Evolutionary conservation across 176 grass and related monocot species (phyloP).

Genomic region (Zea mays): DNA sequence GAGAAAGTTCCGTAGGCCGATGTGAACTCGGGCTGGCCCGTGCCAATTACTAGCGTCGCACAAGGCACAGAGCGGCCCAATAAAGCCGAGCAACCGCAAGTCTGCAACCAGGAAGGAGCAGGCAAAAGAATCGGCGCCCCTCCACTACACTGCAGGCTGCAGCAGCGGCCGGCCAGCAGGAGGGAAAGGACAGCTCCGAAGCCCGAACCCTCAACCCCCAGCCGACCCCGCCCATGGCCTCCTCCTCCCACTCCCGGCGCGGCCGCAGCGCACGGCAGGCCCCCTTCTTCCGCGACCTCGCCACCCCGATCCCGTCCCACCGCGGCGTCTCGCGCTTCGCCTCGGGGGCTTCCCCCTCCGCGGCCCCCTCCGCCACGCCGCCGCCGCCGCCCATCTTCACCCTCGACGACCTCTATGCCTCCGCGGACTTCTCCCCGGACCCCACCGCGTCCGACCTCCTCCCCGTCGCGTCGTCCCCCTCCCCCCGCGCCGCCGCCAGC

Average conservation of each 20-base stretch:
- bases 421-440: slow-evolving; percentile 68
- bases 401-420: slow-evolving; percentile 66
- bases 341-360: background rate
- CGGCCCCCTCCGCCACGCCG: slow-evolving; percentile 26
- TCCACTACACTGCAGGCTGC: background rate
- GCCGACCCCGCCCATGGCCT: slow-evolving; percentile 26
- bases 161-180: background rate
- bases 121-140: background rate
- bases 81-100: slow-evolving; percentile 21
- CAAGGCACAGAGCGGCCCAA: slow-evolving; percentile 33
- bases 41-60: slow-evolving; percentile 9
- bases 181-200: background rate
- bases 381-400: slow-evolving; percentile 75
- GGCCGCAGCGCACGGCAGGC: slow-evolving; percentile 47
- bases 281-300: slow-evolving; percentile 77
- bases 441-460: slow-evolving; percentile 60
- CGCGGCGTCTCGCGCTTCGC: slow-evolving; percentile 53
- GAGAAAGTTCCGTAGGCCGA: background rate
- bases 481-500: slow-evolving; percentile 43
- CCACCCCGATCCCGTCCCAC: slow-evolving; percentile 58
- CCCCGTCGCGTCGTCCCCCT: slow-evolving; percentile 50
- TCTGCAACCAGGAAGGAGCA: too few relatives aligned
- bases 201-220: slow-evolving; percentile 37
- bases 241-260: slow-evolving; percentile 42
- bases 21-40: slow-evolving; percentile 14